Percentiles rank a stretch among this genome's conserved stretches.
These are phyloP conservation scores for Citrullus mucosospermus DNA, from an alignment of 306 rosid species.

Conservation along the genomic window DNA sequence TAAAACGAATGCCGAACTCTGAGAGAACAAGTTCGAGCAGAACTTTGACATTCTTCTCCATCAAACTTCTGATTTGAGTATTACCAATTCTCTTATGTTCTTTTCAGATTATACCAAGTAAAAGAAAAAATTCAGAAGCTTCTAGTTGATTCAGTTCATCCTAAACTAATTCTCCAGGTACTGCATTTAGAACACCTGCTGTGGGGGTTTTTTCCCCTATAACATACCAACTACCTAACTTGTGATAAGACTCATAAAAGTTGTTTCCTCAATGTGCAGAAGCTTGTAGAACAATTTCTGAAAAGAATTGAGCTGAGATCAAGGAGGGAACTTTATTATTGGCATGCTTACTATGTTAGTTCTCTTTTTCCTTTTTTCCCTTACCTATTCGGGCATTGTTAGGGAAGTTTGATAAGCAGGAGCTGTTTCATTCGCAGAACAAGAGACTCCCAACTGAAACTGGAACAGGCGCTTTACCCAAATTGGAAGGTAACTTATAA, in stretches of 20 bases:
- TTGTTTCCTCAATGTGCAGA: constrained; percentile 40
- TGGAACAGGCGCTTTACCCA: constrained; percentile 69
- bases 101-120: constrained; percentile 35
- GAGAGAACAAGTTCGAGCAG: neutral
- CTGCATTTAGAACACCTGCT: neutral
- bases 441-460: constrained; percentile 52
- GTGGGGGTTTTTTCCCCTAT: neutral
- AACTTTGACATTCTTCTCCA: neutral
- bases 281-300: constrained; percentile 61
- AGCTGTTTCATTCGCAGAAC: constrained; percentile 26
- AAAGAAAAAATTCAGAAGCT: constrained; percentile 73
- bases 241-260: neutral
- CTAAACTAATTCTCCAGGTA: constrained; percentile 78
- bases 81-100: neutral
- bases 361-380: neutral
- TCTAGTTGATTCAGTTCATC: constrained; percentile 61
- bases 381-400: neutral
- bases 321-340: constrained; percentile 67
- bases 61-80: neutral
- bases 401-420: constrained; percentile 8
- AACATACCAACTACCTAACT: neutral
- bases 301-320: constrained; percentile 35
- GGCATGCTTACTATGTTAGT: constrained; percentile 90
- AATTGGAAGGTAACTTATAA: constrained; percentile 57
- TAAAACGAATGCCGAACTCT: neutral